Percentiles rank a stretch among this genome's conserved stretches.
Evolutionary conservation across 768 basidiomycete genomes (phyloP).

Genomic region (Termitomyces sp.): DNA sequence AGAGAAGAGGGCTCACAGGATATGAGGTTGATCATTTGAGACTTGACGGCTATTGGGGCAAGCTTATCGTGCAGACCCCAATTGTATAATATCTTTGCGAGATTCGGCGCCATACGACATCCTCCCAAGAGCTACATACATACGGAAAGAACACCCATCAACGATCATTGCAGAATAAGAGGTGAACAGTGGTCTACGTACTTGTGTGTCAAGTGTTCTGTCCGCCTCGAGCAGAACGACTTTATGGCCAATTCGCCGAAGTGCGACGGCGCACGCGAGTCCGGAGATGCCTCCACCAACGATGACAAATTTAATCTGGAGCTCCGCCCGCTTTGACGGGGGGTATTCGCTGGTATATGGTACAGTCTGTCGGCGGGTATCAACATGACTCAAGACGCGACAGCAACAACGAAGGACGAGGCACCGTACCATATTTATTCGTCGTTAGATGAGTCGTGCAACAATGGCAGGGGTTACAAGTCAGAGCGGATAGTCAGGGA

Average conservation of each 20-base stretch:
- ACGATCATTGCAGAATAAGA: not conserved
- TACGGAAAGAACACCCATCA: not conserved
- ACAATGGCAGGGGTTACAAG: not conserved
- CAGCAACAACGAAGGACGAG: not conserved
- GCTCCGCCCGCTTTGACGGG: constrained; percentile 15
- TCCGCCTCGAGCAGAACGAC: constrained; percentile 46
- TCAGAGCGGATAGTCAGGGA: not conserved
- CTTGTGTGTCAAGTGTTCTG: constrained; percentile 8
- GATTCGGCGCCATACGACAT: constrained; percentile 41
- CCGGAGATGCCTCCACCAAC: constrained; percentile 46
- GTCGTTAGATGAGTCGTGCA: constrained; percentile 1
- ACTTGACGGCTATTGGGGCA: constrained; percentile 10
- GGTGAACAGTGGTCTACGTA: not conserved
- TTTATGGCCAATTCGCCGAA: constrained; percentile 49
- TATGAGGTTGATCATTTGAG: constrained; percentile 18
- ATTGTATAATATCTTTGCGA: constrained; percentile 48
- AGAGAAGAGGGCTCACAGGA: constrained; percentile 2
- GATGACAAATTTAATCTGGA: constrained; percentile 28
- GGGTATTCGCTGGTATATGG: not conserved
- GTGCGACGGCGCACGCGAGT: constrained; percentile 46
- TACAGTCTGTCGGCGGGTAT: not conserved
- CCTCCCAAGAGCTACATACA: constrained; percentile 21
- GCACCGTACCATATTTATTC: not conserved
- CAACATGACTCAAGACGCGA: not conserved
- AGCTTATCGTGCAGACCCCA: constrained; percentile 41